Base-by-base conservation (phyloP, 2,329 filamentous ascomycete genomes). In the Hymenoscyphus fructigenus region DNA sequence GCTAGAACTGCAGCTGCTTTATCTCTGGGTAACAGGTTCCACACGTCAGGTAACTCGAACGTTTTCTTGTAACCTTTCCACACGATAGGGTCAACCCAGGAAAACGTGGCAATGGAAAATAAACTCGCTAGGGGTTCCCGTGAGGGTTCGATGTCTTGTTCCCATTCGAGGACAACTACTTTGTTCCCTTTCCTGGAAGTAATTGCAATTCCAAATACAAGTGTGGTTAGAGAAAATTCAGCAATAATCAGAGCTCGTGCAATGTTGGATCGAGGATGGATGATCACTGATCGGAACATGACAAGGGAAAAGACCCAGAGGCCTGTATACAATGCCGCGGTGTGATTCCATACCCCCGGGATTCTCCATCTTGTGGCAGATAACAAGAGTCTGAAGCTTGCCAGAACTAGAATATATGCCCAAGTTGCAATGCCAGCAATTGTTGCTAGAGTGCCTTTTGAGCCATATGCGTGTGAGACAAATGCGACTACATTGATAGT, bases 181-280 rank as follows among this genome's bases (percentile, higher is more conserved):
- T 92, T 95, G 78, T 98, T 98, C 56, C 95, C 95, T 79, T 93
- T 95, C 69, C 95, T 88, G 67, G 92, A 96, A 60, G 88, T 91
- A 64, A 96, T 78, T 55, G 92, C 87, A 75, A 97, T 88, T 57
- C 85, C 76, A 61, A 93, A 88, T 14, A 99, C 84, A 14, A 96
- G 75, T 0, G 90, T 89, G 5, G 85, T 87, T 66, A 98, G 80
- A 1, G 82, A 80, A 74, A 98, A 98, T 72, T 96, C 88, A 65
- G 85, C 78, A 67, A 92, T 88, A 68, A 87, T 83, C 57, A 97
- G 81, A 59, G 83, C 82, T 74, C 90, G 84, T 3, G 87, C 81
- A 47, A 88, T 76, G 61, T 76, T 78, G 7, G 91, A 91, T 59
- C 81, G 83, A 0, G 92, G 89, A 76, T 95, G 89, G 67, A 98